These are phyloP conservation scores for Funneliformis geosporum DNA, from an alignment of 192 early-diverging fungal species.

Conservation along the genomic window DNA sequence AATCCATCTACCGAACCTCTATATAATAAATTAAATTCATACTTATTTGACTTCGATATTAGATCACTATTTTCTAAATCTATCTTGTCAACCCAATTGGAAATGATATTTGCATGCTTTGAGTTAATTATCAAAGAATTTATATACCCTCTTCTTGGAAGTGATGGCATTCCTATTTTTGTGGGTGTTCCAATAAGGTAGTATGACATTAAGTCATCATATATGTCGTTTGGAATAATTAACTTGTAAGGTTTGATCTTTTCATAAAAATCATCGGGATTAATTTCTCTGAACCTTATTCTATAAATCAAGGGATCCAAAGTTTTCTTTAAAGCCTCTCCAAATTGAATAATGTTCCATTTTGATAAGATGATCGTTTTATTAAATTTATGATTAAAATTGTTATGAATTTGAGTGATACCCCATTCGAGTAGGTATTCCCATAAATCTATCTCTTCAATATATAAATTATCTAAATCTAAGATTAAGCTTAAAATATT, in stretches of 20 bases:
- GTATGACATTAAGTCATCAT: not conserved
- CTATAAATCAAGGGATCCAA: not conserved
- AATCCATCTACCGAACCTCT: not conserved
- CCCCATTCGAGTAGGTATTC: constrained; percentile 1
- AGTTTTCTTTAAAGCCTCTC: not conserved
- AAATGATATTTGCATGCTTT: not conserved
- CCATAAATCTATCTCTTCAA: constrained; percentile 10
- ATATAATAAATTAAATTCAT: not conserved
- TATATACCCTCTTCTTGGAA: not conserved
- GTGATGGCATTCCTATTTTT: not conserved
- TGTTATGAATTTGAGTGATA: not conserved
- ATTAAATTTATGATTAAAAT: no score
- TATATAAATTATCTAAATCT: not conserved
- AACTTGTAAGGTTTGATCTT: not conserved
- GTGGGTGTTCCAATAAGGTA: not conserved
- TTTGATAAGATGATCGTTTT: no score
- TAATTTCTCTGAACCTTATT: not conserved
- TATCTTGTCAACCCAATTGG: not conserved
- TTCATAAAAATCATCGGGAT: not conserved
- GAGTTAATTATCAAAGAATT: not conserved
- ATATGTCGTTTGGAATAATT: not conserved
- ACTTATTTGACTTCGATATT: not conserved
- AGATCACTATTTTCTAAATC: not conserved
- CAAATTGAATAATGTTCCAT: no score
- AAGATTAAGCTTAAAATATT: not conserved